A percentile compares a stretch with the other conserved stretches of the same genome.
These are phyloP conservation scores for Cicer chorassanicum DNA, from an alignment of 306 rosid species.

Conservation along the genomic window DNA sequence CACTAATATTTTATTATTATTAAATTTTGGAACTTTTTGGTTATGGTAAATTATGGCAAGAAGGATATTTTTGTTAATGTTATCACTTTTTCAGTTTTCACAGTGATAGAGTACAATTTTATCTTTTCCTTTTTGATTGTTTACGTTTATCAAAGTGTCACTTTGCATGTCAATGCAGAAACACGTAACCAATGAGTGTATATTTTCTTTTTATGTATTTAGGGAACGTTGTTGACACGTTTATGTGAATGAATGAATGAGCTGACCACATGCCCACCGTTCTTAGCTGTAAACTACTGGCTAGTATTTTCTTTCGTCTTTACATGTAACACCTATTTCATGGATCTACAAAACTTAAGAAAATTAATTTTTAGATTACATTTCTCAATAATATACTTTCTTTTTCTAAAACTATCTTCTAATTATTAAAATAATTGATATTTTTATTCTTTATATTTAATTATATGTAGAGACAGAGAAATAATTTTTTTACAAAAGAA, in stretches of 20 bases:
- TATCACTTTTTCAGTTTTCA: constrained; percentile 23
- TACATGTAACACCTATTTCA: too few species aligned
- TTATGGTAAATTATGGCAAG: constrained; percentile 1
- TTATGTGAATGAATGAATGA: background rate
- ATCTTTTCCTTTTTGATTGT: background rate
- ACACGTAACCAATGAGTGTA: constrained; percentile 48
- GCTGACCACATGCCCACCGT: constrained; percentile 29
- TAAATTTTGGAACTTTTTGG: background rate
- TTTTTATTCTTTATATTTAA: too few species aligned
- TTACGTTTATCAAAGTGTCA: constrained; percentile 41
- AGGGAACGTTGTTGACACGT: constrained; percentile 45
- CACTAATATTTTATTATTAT: background rate
- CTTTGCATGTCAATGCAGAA: constrained; percentile 47
- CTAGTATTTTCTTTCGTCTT: too few species aligned
- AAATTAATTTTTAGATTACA: too few species aligned
- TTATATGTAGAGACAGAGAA: too few species aligned
- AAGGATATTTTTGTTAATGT: constrained; percentile 3
- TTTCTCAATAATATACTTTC: too few species aligned
- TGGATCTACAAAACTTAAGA: too few species aligned
- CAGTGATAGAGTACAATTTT: background rate
- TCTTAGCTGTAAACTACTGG: constrained; percentile 21
- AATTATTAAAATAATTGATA: too few species aligned
- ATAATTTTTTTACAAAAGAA: too few species aligned
- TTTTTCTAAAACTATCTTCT: too few species aligned
- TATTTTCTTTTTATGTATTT: background rate